A percentile compares a stretch with the other conserved stretches of the same genome.
phyloP scores from a whole-genome alignment of 345 rosid species.

The Populus euphratica region DNA sequence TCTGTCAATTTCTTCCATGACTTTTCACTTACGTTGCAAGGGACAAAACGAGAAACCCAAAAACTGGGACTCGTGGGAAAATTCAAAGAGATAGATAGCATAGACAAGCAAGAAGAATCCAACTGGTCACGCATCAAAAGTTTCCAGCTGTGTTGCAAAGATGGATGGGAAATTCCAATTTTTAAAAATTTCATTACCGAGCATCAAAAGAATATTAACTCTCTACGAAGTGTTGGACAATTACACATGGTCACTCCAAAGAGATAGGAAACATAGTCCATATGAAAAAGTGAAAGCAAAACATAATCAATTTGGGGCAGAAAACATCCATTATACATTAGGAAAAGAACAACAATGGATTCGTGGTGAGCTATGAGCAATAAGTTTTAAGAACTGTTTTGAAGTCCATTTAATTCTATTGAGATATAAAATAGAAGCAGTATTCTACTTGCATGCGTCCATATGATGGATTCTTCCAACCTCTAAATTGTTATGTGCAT shows the following conservation, averaged over 20 bases:
- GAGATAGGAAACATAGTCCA: not conserved
- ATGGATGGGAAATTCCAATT: not conserved
- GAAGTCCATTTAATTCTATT: not conserved
- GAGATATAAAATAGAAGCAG: not conserved
- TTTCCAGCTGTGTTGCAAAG: not conserved
- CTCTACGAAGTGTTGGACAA: not conserved
- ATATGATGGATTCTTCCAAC: not conserved
- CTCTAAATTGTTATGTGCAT: not conserved
- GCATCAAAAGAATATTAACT: not conserved
- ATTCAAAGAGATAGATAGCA: not conserved
- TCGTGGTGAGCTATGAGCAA: not conserved
- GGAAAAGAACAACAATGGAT: not conserved
- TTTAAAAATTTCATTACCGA: not conserved
- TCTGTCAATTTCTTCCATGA: not conserved
- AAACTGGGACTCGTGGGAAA: not conserved
- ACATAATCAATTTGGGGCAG: not conserved
- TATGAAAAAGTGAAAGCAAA: not conserved
- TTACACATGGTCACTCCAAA: not conserved
- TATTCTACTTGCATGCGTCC: not conserved
- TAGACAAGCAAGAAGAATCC: not conserved
- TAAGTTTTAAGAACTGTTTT: not conserved
- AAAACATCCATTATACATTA: not conserved
- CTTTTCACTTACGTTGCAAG: not conserved
- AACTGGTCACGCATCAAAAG: not conserved
- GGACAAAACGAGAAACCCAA: not conserved